Percentiles rank a stretch among this genome's conserved stretches.
These are phyloP conservation scores for Neoarthrinium moseri DNA, from an alignment of 2,329 filamentous ascomycete species.

Conservation along the genomic window DNA sequence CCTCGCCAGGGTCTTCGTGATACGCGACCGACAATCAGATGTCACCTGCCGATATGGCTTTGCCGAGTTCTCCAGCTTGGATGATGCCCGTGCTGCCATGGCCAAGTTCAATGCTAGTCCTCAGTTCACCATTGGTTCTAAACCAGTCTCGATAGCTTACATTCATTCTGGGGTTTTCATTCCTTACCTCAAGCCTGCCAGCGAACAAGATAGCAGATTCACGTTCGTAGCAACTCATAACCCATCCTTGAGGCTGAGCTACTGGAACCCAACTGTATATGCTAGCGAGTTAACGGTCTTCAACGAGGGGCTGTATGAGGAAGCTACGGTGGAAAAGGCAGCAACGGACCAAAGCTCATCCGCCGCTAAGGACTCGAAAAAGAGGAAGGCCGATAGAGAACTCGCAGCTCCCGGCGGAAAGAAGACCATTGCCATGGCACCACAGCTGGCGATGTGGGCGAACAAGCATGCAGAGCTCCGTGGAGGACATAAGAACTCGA, in stretches of 20 bases:
- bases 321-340: conserved; percentile 36
- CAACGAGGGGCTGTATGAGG: conserved; percentile 41
- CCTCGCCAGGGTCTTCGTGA: conserved; percentile 73
- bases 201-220: conserved; percentile 56
- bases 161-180: conserved; percentile 86
- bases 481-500: conserved; percentile 41
- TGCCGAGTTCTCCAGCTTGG: conserved; percentile 74
- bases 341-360: conserved; percentile 31
- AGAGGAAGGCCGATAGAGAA: conserved; percentile 48
- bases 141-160: conserved; percentile 68
- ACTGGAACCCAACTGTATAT: conserved; percentile 75
- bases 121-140: conserved; percentile 75
- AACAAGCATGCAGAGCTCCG: conserved; percentile 69
- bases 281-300: conserved; percentile 63
- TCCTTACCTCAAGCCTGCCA: conserved; percentile 61
- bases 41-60: conserved; percentile 82
- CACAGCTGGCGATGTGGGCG: conserved; percentile 70
- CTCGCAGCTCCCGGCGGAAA: conserved; percentile 32
- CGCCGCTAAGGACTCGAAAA: conserved; percentile 29
- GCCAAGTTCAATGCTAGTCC: conserved; percentile 69
- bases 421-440: conserved; percentile 56
- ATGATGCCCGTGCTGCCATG: conserved; percentile 74
- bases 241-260: conserved; percentile 64
- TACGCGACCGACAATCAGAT: conserved; percentile 69
- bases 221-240: conserved; percentile 73